These are phyloP conservation scores for Diplocarpon mali DNA, from an alignment of 2,329 filamentous ascomycete genomes.

Conservation along the genomic window DNA sequence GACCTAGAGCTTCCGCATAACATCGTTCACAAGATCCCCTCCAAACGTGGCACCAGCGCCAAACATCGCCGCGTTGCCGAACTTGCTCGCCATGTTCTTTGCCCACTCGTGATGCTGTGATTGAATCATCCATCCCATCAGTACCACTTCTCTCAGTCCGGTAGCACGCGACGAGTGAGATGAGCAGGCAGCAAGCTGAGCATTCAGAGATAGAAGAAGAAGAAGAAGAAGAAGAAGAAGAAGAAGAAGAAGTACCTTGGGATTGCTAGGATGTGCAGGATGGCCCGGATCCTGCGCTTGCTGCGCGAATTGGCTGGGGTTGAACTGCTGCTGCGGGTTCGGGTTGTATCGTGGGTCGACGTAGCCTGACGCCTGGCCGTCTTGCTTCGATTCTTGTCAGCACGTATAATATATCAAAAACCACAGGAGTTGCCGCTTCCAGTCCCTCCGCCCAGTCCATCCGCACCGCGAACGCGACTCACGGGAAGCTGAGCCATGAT, in stretches of 20 bases:
- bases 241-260: constrained; percentile 15
- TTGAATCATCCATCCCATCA: background rate
- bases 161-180: no score
- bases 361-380: constrained; percentile 19
- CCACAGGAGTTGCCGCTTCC: no score
- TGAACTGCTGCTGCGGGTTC: constrained; percentile 13
- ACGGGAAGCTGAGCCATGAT: constrained; percentile 28
- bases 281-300: constrained; percentile 24
- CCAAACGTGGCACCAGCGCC: background rate
- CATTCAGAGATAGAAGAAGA: no score
- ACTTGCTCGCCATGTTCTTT: constrained; percentile 19
- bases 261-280: constrained; percentile 25
- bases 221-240: no score
- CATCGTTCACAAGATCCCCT: constrained; percentile 2
- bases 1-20: background rate
- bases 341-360: constrained; percentile 23
- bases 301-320: constrained; percentile 19
- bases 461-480: background rate
- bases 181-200: no score
- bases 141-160: no score
- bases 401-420: no score
- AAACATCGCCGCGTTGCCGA: constrained; percentile 26
- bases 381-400: constrained; percentile 3
- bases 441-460: background rate
- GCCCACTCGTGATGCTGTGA: constrained; percentile 24